Evolutionary conservation across 352 stramenopile species (phyloP), one percentile per base, ranked within the genome.

Genomic region (Phytophthora cactorum): DNA sequence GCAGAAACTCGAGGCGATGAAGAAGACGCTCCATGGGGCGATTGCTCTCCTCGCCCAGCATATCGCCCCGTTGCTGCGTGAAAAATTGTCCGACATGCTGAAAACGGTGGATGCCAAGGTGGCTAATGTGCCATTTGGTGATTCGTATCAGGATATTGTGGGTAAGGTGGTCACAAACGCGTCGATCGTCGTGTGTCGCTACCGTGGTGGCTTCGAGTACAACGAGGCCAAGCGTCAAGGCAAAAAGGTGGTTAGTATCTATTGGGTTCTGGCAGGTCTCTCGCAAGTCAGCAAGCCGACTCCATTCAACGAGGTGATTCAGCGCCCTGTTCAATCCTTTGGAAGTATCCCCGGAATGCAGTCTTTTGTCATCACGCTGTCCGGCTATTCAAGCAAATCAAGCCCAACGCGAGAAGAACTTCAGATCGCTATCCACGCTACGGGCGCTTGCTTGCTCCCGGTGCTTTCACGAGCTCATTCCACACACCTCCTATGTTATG

Each of bases 391-490:
- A 32, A 93, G 78, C 36, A 81, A 82, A 22, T 93, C 89, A 57
- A 78, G 57, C 6, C 89, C 89, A 44, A 92, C 79, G 50, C 82
- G 89, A 25, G 88, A 96, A 63, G 85, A 95, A 46, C 75, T 96
- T 10, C 89, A 95, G 54, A 89, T 93, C 43, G 84, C 88, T 36
- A 92, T 96, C 52, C 86, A 91, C 38, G 79, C 84, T 12, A 91
- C 87, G 3, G 89, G 89, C n/a, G 86, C 89, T 11, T 96, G 89
- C 53, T 88, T 94, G 60, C 77, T 96, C 1, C 86, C 89, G 1
- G 88, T 96, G 29, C 63, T 96, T 9, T 95, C 87, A 28, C 70
- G 87, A 41, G 91, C 83, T 1, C 84, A 96, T 61, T 94, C 89
- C 0, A 95, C 87, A 15, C 89, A 96, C 45, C 64, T 96, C 45